Conservation (phyloP, 164 flowering plant genomes). For the Cinnamomum chago region DNA sequence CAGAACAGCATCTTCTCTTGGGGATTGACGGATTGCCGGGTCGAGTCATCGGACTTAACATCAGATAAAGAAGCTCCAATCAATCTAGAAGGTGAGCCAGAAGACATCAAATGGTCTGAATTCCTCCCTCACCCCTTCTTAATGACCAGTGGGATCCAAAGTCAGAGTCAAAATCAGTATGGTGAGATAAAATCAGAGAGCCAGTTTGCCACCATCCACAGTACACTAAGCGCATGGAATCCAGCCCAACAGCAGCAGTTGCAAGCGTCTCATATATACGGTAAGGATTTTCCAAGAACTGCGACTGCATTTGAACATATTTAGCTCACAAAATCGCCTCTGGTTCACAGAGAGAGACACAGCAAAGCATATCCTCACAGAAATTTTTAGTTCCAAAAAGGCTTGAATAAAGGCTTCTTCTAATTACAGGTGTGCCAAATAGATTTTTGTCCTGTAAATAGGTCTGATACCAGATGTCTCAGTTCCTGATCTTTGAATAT, state of each 20-base stretch:
- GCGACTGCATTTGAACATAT: conserved; percentile 55
- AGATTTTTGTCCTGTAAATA: conserved; percentile 42
- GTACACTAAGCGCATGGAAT: conserved; percentile 33
- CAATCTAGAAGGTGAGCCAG: conserved; percentile 32
- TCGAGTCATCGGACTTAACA: conserved; percentile 15
- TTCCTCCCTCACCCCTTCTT: conserved; percentile 45
- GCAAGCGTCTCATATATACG: conserved; percentile 34
- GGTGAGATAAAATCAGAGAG: conserved; percentile 45
- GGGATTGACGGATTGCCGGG: conserved; percentile 32
- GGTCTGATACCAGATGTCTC: conserved; percentile 27
- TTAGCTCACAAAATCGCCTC: conserved; percentile 21
- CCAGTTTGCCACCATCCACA: conserved; percentile 23
- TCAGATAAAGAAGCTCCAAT: conserved; percentile 22
- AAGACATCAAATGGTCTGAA: conserved; percentile 69
- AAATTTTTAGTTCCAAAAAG: conserved; percentile 17
- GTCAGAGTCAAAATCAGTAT: conserved; percentile 25
- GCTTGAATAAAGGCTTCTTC: conserved; percentile 26
- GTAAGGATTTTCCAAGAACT: conserved; percentile 40
- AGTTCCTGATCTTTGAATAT: conserved; percentile 16
- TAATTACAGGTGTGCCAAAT: conserved; percentile 47
- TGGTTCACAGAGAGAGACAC: not conserved
- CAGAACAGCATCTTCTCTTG: conserved; percentile 42
- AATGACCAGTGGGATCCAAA: conserved; percentile 27
- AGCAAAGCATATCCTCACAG: not conserved
- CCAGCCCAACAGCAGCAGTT: conserved; percentile 37